Conservation (phyloP, 306 rosid species). For the Chamaecrista fasciculata region DNA sequence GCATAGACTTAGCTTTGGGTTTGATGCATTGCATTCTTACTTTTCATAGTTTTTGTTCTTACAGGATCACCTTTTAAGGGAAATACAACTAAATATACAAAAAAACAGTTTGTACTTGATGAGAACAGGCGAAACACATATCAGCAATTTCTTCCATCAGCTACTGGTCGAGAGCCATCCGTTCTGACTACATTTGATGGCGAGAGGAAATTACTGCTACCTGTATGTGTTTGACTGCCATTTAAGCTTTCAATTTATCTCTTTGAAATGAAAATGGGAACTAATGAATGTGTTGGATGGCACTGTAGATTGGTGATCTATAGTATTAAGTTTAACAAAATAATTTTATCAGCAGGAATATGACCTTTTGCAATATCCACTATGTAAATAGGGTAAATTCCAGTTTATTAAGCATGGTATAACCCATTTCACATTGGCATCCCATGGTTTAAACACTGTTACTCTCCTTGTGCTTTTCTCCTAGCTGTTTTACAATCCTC, state of each 20-base stretch:
- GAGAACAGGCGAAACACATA: constrained; percentile 63
- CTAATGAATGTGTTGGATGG: not conserved
- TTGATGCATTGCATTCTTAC: not conserved
- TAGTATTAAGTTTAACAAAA: not conserved
- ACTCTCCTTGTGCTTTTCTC: not conserved
- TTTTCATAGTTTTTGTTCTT: not conserved
- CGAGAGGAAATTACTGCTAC: constrained; percentile 54
- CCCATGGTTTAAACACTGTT: not conserved
- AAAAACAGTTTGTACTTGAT: constrained; percentile 44
- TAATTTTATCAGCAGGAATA: not conserved
- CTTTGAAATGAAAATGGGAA: not conserved
- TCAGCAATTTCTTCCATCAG: constrained; percentile 33
- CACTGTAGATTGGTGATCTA: not conserved
- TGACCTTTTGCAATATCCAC: not conserved
- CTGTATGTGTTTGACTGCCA: constrained; percentile 43
- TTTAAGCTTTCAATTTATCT: constrained; percentile 1
- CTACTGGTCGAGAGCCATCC: constrained; percentile 44
- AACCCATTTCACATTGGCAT: not conserved
- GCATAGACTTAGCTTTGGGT: not conserved
- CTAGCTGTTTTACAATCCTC: not conserved
- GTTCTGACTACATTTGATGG: constrained; percentile 54
- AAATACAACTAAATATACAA: constrained; percentile 42
- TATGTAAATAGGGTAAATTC: not conserved
- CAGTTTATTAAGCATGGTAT: not conserved
- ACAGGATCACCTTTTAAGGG: constrained; percentile 44